Evolutionary conservation across 169 alveolate genomes (phyloP).

Genomic region (Eimeria tenella): DNA sequence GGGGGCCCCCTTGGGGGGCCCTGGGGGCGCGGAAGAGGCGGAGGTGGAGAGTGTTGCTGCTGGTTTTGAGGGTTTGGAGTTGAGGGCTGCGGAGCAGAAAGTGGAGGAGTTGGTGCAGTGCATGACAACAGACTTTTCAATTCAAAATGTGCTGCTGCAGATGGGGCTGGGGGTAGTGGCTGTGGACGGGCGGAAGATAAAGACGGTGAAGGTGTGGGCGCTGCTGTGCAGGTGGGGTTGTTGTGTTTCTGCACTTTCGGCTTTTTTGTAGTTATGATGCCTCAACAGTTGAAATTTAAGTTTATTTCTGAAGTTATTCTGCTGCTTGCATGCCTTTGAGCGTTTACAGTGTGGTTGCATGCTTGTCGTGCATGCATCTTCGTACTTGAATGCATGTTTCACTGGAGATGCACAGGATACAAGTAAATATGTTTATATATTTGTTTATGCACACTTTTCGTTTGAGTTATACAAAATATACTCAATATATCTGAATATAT

Average conservation of each 20-base stretch:
- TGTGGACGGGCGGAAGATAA: conserved; percentile 77
- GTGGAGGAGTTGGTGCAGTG: conserved; percentile 81
- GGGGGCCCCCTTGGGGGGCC: background rate
- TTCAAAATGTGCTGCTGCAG: conserved; percentile 88
- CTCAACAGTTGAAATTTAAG: background rate
- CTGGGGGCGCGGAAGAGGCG: background rate
- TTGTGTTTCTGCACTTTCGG: background rate
- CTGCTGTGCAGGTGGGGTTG: conserved; percentile 75
- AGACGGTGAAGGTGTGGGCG: conserved; percentile 80
- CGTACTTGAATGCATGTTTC: too few species aligned
- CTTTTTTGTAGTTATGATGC: background rate
- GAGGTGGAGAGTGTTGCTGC: conserved; percentile 1
- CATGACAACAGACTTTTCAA: conserved; percentile 88
- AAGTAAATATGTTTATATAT: too few species aligned
- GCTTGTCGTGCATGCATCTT: too few species aligned
- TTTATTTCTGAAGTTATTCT: background rate
- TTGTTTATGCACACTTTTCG: too few species aligned
- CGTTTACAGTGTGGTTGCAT: too few species aligned
- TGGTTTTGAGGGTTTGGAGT: conserved; percentile 25
- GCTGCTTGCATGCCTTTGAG: background rate
- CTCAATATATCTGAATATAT: too few species aligned
- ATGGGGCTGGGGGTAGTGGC: conserved; percentile 86
- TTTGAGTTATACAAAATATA: too few species aligned
- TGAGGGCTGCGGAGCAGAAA: background rate
- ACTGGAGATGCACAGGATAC: too few species aligned